phyloP scores from a whole-genome alignment of 768 basidiomycete species.

The Suillus decipiens region DNA sequence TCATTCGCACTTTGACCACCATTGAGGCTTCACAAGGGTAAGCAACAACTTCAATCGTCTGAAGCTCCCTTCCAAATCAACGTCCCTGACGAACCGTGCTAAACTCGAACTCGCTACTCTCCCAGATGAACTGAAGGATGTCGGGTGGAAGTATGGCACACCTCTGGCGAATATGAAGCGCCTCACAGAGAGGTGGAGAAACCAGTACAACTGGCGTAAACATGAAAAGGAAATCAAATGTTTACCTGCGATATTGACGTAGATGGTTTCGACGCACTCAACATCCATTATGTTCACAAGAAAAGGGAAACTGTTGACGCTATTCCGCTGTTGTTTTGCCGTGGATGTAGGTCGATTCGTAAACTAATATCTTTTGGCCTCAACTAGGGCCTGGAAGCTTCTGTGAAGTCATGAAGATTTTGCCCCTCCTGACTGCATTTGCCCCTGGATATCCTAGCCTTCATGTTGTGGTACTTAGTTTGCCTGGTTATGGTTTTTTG shows the following conservation, averaged over 20 bases:
- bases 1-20: conserved; percentile 10
- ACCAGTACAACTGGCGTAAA: conserved; percentile 57
- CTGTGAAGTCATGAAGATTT: conserved; percentile 55
- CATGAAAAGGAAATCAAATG: conserved; percentile 47
- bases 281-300: conserved; percentile 62
- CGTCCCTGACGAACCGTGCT: conserved; percentile 40
- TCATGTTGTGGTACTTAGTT: conserved; percentile 51
- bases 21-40: too few species aligned
- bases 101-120: conserved; percentile 51
- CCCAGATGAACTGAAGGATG: conserved; percentile 60
- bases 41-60: too few species aligned
- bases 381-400: conserved; percentile 62
- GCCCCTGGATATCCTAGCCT: conserved; percentile 52
- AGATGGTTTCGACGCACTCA: conserved; percentile 46
- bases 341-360: conserved; percentile 45
- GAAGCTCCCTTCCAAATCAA: conserved; percentile 50
- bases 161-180: conserved; percentile 52
- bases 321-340: conserved; percentile 60
- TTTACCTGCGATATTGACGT: conserved; percentile 54
- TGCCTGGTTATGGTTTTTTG: conserved; percentile 51
- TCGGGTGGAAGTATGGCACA: conserved; percentile 51
- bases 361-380: background rate
- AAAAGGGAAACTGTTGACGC: conserved; percentile 45
- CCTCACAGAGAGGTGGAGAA: conserved; percentile 50
- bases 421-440: conserved; percentile 46